Conservation (phyloP, 1,284 basidiomycete species). For the Schizophyllum amplum region DNA sequence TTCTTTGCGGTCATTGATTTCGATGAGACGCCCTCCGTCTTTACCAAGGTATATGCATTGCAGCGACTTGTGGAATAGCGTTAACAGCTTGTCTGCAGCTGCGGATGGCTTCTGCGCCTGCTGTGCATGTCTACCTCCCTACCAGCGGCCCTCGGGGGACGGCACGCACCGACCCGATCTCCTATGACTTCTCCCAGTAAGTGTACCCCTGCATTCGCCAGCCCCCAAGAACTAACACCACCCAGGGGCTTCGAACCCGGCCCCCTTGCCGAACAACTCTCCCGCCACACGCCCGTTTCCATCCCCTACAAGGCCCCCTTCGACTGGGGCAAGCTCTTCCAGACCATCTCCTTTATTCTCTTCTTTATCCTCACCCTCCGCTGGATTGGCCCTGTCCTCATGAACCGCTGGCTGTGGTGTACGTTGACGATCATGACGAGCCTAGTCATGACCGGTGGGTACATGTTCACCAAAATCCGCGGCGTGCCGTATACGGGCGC, state of each 20-base stretch:
- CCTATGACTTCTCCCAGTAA: conserved; percentile 76
- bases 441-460: conserved; percentile 82
- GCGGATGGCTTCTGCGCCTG: conserved; percentile 76
- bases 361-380: conserved; percentile 42
- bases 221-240: too few species aligned
- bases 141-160: conserved; percentile 57
- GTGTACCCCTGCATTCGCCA: too few species aligned
- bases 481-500: conserved; percentile 64
- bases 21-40: conserved; percentile 63
- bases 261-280: conserved; percentile 71
- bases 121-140: conserved; percentile 73
- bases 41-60: conserved; percentile 56
- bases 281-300: conserved; percentile 58
- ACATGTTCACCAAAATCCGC: conserved; percentile 97
- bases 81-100: conserved; percentile 21
- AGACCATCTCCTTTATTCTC: conserved; percentile 34
- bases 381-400: conserved; percentile 61
- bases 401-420: conserved; percentile 80
- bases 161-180: conserved; percentile 44
- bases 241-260: conserved; percentile 73
- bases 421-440: conserved; percentile 53
- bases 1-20: conserved; percentile 94
- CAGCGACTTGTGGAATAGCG: background rate
- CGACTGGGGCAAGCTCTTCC: conserved; percentile 53
- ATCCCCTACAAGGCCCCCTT: conserved; percentile 72